phyloP scores from a whole-genome alignment of 2,329 filamentous ascomycete species.

The Fusarium camptoceras region DNA sequence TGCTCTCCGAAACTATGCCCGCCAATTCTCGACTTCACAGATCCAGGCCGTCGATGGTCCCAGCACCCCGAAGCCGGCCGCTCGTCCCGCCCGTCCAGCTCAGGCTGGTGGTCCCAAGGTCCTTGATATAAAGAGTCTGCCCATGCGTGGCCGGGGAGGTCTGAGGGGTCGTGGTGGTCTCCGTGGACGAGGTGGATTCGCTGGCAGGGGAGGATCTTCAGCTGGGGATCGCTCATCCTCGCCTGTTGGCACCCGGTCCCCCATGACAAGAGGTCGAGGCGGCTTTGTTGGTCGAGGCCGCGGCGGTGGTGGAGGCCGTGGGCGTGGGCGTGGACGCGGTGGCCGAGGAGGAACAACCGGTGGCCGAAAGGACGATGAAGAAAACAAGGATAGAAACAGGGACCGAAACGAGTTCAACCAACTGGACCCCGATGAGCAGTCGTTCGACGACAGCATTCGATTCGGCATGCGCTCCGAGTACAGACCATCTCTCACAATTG shows the following conservation, averaged over 20 bases:
- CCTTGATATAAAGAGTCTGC: conserved; percentile 56
- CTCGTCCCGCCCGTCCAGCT: conserved; percentile 28
- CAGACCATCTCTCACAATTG: conserved; percentile 51
- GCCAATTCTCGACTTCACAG: conserved; percentile 56
- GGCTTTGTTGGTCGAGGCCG: conserved; percentile 30
- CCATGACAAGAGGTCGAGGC: conserved; percentile 33
- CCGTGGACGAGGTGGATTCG: conserved; percentile 20
- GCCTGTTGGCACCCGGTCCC: conserved; percentile 8
- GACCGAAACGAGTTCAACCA: conserved; percentile 43
- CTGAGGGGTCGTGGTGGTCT: conserved; percentile 44
- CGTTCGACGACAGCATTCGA: conserved; percentile 52
- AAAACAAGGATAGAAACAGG: conserved; percentile 45
- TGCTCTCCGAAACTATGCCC: conserved; percentile 50
- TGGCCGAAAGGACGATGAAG: conserved; percentile 36
- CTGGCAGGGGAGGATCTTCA: conserved; percentile 31
- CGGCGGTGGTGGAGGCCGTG: conserved; percentile 35
- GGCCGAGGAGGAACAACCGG: conserved; percentile 28
- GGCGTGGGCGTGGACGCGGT: conserved; percentile 34
- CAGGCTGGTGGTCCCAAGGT: conserved; percentile 49
- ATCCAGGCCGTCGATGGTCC: conserved; percentile 48
- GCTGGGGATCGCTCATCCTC: conserved; percentile 21
- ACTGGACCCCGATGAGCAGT: conserved; percentile 50
- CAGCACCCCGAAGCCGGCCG: conserved; percentile 41
- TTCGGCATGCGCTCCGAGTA: conserved; percentile 51
- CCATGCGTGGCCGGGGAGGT: conserved; percentile 37